A percentile compares a stretch with the other conserved stretches of the same genome.
These are phyloP conservation scores for Phyllosticta citribraziliensis DNA, from an alignment of 2,329 filamentous ascomycete genomes.

Conservation along the genomic window DNA sequence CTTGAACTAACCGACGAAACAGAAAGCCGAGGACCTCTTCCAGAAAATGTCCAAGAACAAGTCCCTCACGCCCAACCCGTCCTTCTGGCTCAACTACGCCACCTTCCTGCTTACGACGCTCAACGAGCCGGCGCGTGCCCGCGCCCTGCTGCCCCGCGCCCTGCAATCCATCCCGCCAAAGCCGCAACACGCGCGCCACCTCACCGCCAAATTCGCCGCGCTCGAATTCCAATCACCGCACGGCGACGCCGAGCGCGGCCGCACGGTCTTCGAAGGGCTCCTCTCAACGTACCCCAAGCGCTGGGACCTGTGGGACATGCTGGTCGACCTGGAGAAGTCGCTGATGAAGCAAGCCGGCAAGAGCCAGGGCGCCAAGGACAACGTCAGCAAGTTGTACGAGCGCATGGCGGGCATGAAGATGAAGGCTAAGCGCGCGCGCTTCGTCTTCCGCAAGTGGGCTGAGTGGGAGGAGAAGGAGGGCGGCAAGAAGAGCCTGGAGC, in stretches of 20 bases:
- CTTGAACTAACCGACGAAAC: conserved; percentile 19
- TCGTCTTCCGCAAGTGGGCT: conserved; percentile 87
- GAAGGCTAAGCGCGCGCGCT: conserved; percentile 73
- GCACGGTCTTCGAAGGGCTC: conserved; percentile 88
- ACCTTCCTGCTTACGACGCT: conserved; percentile 76
- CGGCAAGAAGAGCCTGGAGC: conserved; percentile 58
- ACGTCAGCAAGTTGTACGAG: conserved; percentile 71
- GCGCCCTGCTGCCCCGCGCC: conserved; percentile 71
- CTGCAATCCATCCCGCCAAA: conserved; percentile 66
- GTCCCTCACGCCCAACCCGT: conserved; percentile 60
- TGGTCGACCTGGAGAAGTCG: conserved; percentile 66
- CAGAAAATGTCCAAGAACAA: conserved; percentile 82
- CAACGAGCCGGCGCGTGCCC: conserved; percentile 60
- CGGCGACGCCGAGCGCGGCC: conserved; percentile 80
- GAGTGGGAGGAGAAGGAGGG: conserved; percentile 71
- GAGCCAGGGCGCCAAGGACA: conserved; percentile 41
- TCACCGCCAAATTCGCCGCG: conserved; percentile 80
- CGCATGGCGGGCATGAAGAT: conserved; percentile 55
- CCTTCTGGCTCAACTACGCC: conserved; percentile 90
- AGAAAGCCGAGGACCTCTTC: conserved; percentile 86
- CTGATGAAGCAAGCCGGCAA: conserved; percentile 28
- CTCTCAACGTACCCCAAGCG: conserved; percentile 79
- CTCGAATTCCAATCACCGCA: conserved; percentile 80
- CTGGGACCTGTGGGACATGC: conserved; percentile 85
- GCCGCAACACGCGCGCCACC: conserved; percentile 56